A percentile compares a stretch with the other conserved stretches of the same genome.
phyloP scores from a whole-genome alignment of 2,329 filamentous ascomycete species.

The Scleromitrula shiraiana region DNA sequence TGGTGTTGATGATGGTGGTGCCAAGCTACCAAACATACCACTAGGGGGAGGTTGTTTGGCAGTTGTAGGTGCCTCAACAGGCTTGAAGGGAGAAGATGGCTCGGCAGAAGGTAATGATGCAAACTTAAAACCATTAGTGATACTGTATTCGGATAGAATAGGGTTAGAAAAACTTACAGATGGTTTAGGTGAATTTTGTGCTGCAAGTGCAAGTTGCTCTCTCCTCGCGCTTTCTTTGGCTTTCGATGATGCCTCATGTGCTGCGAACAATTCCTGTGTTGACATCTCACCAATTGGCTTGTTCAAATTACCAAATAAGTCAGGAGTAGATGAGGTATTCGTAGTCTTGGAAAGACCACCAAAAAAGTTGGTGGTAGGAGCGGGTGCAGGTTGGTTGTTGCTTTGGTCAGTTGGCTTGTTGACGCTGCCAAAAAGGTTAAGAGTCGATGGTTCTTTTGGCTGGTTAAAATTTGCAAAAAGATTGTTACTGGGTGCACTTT shows the following conservation, averaged over 20 bases:
- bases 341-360: background rate
- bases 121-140: background rate
- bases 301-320: conserved; percentile 18
- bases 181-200: background rate
- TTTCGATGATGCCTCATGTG: no score
- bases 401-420: conserved; percentile 3
- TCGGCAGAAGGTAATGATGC: conserved; percentile 5
- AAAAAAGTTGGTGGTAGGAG: conserved; percentile 4
- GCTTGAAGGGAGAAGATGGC: conserved; percentile 14
- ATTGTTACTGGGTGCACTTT: conserved; percentile 5
- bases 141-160: background rate
- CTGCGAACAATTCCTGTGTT: conserved; percentile 9
- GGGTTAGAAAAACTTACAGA: background rate
- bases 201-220: no score
- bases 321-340: conserved; percentile 4
- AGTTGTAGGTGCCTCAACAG: conserved; percentile 12
- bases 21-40: conserved; percentile 14
- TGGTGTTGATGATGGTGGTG: background rate
- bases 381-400: background rate
- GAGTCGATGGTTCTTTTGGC: background rate
- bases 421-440: conserved; percentile 9
- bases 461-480: conserved; percentile 12
- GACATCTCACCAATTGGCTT: conserved; percentile 16
- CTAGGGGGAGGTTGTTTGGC: conserved; percentile 14
- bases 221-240: no score